Evolutionary conservation across 257 asterid genomes (phyloP).

Genomic region (Solanum pinnatisectum): DNA sequence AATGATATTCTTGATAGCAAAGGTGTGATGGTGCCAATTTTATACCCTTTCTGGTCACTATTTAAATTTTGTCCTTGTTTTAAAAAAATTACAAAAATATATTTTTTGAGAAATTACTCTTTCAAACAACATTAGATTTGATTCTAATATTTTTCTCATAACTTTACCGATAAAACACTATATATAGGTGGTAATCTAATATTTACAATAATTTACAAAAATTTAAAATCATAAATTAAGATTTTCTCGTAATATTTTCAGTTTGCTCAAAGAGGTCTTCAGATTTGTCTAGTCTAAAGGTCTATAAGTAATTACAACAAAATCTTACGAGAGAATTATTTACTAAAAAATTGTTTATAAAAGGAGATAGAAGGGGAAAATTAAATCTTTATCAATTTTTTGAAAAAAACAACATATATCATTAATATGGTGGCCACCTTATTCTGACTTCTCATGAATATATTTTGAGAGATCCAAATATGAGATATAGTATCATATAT

Average conservation of each 20-base stretch:
- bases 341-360: background rate
- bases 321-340: background rate
- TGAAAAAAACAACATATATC: background rate
- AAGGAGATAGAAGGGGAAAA: background rate
- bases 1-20: background rate
- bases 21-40: background rate
- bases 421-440: background rate
- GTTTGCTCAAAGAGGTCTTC: background rate
- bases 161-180: background rate
- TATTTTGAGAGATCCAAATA: background rate
- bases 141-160: background rate
- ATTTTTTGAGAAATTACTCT: background rate
- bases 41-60: background rate
- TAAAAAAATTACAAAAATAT: background rate
- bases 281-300: background rate
- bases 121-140: background rate
- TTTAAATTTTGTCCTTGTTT: background rate
- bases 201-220: background rate
- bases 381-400: background rate
- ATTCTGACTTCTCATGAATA: background rate
- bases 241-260: background rate
- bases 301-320: background rate
- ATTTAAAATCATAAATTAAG: background rate
- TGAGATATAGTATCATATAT: background rate
- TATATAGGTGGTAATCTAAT: background rate